Base-by-base conservation (phyloP, 1,139 yeast species). In the Meyerozyma guilliermondii region DNA sequence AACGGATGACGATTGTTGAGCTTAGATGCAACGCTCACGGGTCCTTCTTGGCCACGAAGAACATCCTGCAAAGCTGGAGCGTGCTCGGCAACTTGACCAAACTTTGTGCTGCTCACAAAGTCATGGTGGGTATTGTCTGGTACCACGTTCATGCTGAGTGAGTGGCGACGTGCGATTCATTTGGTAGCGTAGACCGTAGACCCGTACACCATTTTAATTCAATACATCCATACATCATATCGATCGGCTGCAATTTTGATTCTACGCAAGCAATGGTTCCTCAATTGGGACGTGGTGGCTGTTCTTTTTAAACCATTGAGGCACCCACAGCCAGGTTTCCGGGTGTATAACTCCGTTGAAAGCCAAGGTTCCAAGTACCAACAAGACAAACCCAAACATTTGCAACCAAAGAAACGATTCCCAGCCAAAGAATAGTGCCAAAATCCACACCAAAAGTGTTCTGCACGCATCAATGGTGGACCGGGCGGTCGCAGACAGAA, bases 1-100 rank as follows among this genome's bases (percentile, higher is more conserved):
- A 92, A 71, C 7, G 98, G 98, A 63, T 92, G 98, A 60, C 87
- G 82, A 55, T 83, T 81, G 60, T 87, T 88, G 55, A 88, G 68
- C 52, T 80, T 78, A 18, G 92, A 77, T 9, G 88, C 76, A 48
- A 87, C 66, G 39, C 72, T 75, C 29, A 77, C 56, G 7, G 87
- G 85, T 4, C 86, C 86, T 50, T 78, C 76, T 41, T 72, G 76
- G 2, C 76, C 66, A 58, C 79, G 75, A 42, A 81, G 66, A 13
- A 76, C 74, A 55, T 81, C 87, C 47, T 74, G 81, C 43, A 81
- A 64, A 1, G 74, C 83, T 26, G 84, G 85, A 0, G 83, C 83
- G 39, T 80, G 79, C 17, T 74, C 74, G 1, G 87, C 82, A 1
- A 69, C 55, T 18, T 71, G 74, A 2, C 83, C 84, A 48, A 62